Evolutionary conservation across 257 asterid species (phyloP).

Genomic region (Petunia axillaris): DNA sequence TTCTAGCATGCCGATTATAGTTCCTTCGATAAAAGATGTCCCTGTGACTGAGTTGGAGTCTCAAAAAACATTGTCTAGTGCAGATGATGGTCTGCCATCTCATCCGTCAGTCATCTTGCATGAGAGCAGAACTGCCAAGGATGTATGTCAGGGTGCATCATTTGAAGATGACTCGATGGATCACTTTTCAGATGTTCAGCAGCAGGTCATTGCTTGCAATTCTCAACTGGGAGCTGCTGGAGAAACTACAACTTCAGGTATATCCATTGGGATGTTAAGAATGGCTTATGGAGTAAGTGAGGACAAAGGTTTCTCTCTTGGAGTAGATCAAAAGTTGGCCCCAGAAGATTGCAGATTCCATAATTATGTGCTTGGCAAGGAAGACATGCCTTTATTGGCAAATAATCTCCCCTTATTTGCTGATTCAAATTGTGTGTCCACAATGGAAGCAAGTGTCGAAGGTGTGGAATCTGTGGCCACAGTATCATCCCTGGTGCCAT

Average conservation of each 20-base stretch:
- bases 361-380: conserved; percentile 30
- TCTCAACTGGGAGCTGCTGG: conserved; percentile 40
- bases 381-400: conserved; percentile 31
- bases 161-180: conserved; percentile 35
- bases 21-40: conserved; percentile 16
- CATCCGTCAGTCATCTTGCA: conserved; percentile 11
- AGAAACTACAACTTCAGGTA: conserved; percentile 37
- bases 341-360: conserved; percentile 28
- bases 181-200: conserved; percentile 40
- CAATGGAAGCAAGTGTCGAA: conserved; percentile 47
- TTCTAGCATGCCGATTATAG: conserved; percentile 13
- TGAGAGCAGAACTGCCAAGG: conserved; percentile 18
- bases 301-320: conserved; percentile 31
- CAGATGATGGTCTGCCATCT: conserved; percentile 29
- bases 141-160: conserved; percentile 33
- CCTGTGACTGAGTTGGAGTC: conserved; percentile 15
- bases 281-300: conserved; percentile 33
- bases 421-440: conserved; percentile 32
- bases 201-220: conserved; percentile 33
- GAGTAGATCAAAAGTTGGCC: conserved; percentile 34
- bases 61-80: conserved; percentile 11
- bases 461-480: conserved; percentile 42
- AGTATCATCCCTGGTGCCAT: conserved; percentile 41
- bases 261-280: conserved; percentile 27
- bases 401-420: conserved; percentile 34